Percentiles rank a stretch among this genome's conserved stretches.
Conservation (phyloP, 2,329 filamentous ascomycete genomes). For the Colletotrichum aenigma region DNA sequence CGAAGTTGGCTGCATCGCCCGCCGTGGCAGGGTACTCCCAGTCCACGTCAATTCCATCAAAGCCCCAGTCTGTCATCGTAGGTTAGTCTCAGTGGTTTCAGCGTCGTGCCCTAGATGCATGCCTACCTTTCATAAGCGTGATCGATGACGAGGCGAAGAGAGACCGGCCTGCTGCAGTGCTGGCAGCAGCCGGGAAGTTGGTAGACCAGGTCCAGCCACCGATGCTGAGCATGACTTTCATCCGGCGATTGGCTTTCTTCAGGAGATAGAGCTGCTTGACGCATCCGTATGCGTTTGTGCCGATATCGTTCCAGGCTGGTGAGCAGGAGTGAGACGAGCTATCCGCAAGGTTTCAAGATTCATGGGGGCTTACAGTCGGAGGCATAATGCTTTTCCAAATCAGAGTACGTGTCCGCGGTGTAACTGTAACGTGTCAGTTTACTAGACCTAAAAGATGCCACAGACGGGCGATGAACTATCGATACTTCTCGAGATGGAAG, state of each 20-base stretch:
- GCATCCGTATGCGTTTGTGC: slow-evolving; percentile 75
- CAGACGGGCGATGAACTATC: accelerated
- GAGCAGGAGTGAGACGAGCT: neutral
- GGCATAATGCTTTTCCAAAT: slow-evolving; percentile 75
- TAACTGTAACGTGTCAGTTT: slow-evolving; percentile 39
- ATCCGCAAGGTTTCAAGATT: accelerated
- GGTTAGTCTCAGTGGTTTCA: too few species aligned
- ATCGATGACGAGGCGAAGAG: slow-evolving; percentile 75
- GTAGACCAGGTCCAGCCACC: slow-evolving; percentile 86
- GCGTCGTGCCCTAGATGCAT: too few species aligned
- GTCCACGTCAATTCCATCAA: slow-evolving; percentile 52
- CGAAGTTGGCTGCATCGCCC: slow-evolving; percentile 46
- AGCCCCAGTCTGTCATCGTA: slow-evolving; percentile 64
- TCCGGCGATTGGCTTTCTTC: slow-evolving; percentile 77
- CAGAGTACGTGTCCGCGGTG: slow-evolving; percentile 72
- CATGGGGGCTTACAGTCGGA: slow-evolving; percentile 58
- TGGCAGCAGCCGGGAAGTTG: slow-evolving; percentile 73
- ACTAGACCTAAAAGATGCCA: accelerated
- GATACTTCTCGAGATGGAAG: accelerated
- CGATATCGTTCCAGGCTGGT: slow-evolving; percentile 12
- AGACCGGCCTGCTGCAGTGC: slow-evolving; percentile 63
- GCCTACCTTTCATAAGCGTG: slow-evolving; percentile 59
- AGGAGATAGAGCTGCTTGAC: slow-evolving; percentile 79
- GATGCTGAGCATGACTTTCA: slow-evolving; percentile 81
- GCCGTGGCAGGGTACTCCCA: slow-evolving; percentile 41